Percentiles rank a stretch among this genome's conserved stretches.
Conservation (phyloP, 169 alveolate species). For the Cryptosporidium parvum region DNA sequence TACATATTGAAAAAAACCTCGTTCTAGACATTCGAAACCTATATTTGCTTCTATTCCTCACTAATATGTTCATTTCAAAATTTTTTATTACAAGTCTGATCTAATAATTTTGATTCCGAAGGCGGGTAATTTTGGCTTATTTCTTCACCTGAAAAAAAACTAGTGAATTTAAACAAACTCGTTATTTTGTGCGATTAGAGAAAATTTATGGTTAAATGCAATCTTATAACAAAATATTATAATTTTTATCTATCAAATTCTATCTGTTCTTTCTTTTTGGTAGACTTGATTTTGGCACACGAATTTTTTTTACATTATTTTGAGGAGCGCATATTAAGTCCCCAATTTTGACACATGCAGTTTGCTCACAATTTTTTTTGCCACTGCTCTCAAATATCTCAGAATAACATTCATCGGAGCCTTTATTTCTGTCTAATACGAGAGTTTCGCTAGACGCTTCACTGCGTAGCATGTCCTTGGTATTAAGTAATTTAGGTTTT, state of each 20-base stretch:
- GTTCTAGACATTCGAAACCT: background rate
- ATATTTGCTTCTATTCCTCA: background rate
- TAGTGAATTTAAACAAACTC: background rate
- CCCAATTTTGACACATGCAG: background rate
- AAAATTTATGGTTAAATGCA: background rate
- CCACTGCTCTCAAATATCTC: constrained; percentile 23
- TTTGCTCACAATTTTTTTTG: background rate
- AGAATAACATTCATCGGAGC: background rate
- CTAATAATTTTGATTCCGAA: background rate
- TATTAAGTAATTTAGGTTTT: background rate
- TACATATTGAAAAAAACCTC: background rate
- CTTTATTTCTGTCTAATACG: background rate
- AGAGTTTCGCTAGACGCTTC: background rate
- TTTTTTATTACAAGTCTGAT: background rate
- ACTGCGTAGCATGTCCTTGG: background rate
- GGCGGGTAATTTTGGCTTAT: background rate
- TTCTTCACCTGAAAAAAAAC: background rate
- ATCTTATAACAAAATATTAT: background rate
- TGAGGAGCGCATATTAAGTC: background rate
- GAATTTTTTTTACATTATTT: background rate
- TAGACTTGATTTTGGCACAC: constrained; percentile 6
- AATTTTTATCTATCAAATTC: background rate
- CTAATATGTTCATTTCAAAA: background rate
- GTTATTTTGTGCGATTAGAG: background rate
- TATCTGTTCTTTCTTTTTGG: constrained; percentile 28